These are phyloP conservation scores for Aspergillus campestris DNA, from an alignment of 495 filamentous ascomycete genomes.

Conservation along the genomic window DNA sequence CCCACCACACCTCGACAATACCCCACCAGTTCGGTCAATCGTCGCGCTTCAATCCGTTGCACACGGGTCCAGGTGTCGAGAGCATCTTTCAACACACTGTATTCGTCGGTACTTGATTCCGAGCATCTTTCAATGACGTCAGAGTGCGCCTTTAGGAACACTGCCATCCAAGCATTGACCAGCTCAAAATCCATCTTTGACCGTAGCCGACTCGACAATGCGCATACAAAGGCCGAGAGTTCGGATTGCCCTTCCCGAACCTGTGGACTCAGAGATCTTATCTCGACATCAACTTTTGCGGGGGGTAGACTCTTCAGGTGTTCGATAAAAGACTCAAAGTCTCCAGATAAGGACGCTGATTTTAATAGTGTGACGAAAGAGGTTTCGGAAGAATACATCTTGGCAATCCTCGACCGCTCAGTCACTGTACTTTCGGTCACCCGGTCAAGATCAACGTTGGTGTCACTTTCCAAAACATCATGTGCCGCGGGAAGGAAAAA, in stretches of 20 bases:
- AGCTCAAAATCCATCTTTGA: constrained; percentile 79
- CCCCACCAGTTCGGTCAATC: constrained; percentile 69
- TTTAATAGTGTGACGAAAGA: constrained; percentile 51
- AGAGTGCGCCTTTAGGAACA: constrained; percentile 73
- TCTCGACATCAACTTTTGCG: constrained; percentile 76
- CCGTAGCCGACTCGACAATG: constrained; percentile 59
- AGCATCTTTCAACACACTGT: constrained; percentile 38
- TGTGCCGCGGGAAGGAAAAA: constrained; percentile 76
- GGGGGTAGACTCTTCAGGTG: constrained; percentile 73
- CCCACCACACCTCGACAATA: constrained; percentile 84
- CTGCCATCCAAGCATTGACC: constrained; percentile 91
- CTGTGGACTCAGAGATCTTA: constrained; percentile 61
- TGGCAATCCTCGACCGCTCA: constrained; percentile 43
- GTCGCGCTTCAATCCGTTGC: constrained; percentile 57
- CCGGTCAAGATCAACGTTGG: constrained; percentile 23
- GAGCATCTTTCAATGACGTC: constrained; percentile 44
- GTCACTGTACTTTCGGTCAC: constrained; percentile 21
- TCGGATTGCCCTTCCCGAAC: constrained; percentile 42
- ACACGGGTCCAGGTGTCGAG: constrained; percentile 57
- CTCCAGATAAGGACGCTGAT: constrained; percentile 30
- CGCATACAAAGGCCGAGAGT: constrained; percentile 60
- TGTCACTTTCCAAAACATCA: constrained; percentile 16
- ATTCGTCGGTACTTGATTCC: constrained; percentile 29
- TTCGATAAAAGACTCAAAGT: constrained; percentile 51
- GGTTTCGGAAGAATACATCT: constrained; percentile 25